These are phyloP conservation scores for Lathyrus aphaca DNA, from an alignment of 306 rosid genomes.

Conservation along the genomic window DNA sequence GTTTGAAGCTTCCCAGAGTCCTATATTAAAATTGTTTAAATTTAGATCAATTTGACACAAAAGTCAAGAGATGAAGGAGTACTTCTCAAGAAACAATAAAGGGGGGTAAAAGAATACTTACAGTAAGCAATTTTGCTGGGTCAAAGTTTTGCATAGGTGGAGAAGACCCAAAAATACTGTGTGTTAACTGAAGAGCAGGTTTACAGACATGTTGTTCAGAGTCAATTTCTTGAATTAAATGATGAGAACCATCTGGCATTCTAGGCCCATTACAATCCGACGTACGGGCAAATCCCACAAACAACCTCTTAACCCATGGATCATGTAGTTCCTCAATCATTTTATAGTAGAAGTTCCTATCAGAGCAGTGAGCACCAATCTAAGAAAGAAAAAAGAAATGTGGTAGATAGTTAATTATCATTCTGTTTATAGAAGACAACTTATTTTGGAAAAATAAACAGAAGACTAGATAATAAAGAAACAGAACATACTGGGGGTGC, in stretches of 20 bases:
- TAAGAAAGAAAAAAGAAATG: constrained; percentile 46
- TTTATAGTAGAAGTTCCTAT: constrained; percentile 79
- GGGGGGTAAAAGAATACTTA: constrained; percentile 46
- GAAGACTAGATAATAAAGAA: constrained; percentile 31
- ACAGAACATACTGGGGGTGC: constrained; percentile 86
- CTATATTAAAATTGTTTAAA: constrained; percentile 49
- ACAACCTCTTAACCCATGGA: constrained; percentile 90
- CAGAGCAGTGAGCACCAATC: constrained; percentile 82
- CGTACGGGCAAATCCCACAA: constrained; percentile 92
- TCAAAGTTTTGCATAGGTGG: constrained; percentile 96
- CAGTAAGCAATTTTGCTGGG: constrained; percentile 98
- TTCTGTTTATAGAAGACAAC: constrained; percentile 16
- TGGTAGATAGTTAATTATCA: constrained; percentile 25
- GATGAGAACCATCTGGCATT: constrained; percentile 73
- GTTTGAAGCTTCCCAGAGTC: constrained; percentile 99
- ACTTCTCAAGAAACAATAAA: constrained; percentile 21
- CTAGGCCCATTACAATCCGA: constrained; percentile 90
- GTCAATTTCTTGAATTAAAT: constrained; percentile 88
- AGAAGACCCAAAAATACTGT: constrained; percentile 87
- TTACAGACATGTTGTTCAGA: constrained; percentile 71
- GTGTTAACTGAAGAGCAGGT: constrained; percentile 88
- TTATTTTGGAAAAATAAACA: constrained; percentile 11
- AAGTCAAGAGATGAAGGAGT: not conserved
- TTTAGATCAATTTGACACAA: constrained; percentile 17
- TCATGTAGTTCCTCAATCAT: constrained; percentile 78